Percentiles rank a stretch among this genome's conserved stretches.
phyloP scores from a whole-genome alignment of 352 stramenopile genomes.

The Pythium brachiatum region DNA sequence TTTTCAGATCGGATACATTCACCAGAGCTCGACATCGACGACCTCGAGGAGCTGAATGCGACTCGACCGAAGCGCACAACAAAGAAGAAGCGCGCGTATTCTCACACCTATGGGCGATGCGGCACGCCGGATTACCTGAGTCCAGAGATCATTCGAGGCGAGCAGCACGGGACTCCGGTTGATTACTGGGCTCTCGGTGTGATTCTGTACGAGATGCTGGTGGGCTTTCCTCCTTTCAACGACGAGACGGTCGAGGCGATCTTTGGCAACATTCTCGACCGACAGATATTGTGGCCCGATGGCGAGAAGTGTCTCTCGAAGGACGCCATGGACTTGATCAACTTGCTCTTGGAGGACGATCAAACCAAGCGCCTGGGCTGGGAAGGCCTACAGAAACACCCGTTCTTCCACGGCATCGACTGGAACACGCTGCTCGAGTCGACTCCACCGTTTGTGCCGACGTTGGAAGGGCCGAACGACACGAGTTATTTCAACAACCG shows the following conservation, averaged over 20 bases:
- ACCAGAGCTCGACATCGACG: conserved; percentile 21
- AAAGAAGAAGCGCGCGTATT: conserved; percentile 41
- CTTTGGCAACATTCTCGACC: conserved; percentile 83
- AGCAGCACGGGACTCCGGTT: conserved; percentile 68
- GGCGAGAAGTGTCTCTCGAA: conserved; percentile 84
- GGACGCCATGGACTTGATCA: conserved; percentile 83
- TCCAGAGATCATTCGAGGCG: conserved; percentile 82
- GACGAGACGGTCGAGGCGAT: conserved; percentile 87
- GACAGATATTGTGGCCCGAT: conserved; percentile 85
- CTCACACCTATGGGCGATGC: conserved; percentile 67
- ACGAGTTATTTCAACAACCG: conserved; percentile 91
- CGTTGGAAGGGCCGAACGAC: conserved; percentile 79
- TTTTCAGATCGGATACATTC: conserved; percentile 9
- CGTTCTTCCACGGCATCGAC: conserved; percentile 77
- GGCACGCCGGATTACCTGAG: conserved; percentile 89
- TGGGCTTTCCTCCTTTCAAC: conserved; percentile 88
- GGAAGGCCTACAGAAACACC: conserved; percentile 58
- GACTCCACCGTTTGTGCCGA: conserved; percentile 84
- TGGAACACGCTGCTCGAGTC: conserved; percentile 80
- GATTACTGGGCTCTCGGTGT: conserved; percentile 91
- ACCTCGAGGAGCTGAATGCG: conserved; percentile 17
- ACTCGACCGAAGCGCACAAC: conserved; percentile 23
- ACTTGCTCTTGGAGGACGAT: conserved; percentile 69
- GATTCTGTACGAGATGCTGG: conserved; percentile 90
- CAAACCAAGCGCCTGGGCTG: conserved; percentile 62